Percentiles rank a stretch among this genome's conserved stretches.
Evolutionary conservation across 2,329 filamentous ascomycete genomes (phyloP).

Genomic region (Colletotrichum trifolii): DNA sequence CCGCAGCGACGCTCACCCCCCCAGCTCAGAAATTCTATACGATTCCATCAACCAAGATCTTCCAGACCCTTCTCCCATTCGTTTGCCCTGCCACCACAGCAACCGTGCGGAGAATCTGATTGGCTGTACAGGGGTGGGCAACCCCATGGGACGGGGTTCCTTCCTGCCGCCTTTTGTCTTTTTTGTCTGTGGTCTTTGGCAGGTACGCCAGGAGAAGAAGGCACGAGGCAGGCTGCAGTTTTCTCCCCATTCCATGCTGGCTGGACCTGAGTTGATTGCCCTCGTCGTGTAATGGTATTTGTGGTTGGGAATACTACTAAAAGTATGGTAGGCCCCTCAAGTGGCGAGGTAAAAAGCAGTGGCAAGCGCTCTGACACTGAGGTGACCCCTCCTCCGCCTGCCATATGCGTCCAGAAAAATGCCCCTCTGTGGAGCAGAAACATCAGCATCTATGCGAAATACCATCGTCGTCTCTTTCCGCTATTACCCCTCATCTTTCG

Average conservation of each 20-base stretch:
- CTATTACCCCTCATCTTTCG: background rate
- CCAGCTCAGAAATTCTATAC: slow-evolving; percentile 55
- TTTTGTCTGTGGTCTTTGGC: background rate
- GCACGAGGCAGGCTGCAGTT: no score
- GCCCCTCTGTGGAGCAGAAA: slow-evolving; percentile 9
- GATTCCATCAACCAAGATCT: slow-evolving; percentile 53
- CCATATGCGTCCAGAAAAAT: background rate
- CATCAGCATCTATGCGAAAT: background rate
- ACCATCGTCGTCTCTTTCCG: background rate
- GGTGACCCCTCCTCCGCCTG: no score
- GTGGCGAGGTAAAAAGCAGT: no score
- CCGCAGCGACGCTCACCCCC: slow-evolving; percentile 35
- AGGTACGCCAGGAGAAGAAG: background rate
- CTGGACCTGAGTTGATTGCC: no score
- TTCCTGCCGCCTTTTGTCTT: slow-evolving; percentile 12
- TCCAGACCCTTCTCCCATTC: slow-evolving; percentile 40
- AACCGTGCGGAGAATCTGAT: slow-evolving; percentile 38
- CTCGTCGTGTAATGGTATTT: no score
- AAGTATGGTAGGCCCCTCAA: no score
- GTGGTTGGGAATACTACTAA: no score
- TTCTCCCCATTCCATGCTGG: background rate
- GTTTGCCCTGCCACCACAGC: slow-evolving; percentile 40
- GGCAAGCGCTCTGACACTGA: no score
- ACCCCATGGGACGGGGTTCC: slow-evolving; percentile 16
- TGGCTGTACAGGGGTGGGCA: slow-evolving; percentile 22